phyloP scores from a whole-genome alignment of 371 early-diverging fungal species.

The Lichtheimia ramosa region DNA sequence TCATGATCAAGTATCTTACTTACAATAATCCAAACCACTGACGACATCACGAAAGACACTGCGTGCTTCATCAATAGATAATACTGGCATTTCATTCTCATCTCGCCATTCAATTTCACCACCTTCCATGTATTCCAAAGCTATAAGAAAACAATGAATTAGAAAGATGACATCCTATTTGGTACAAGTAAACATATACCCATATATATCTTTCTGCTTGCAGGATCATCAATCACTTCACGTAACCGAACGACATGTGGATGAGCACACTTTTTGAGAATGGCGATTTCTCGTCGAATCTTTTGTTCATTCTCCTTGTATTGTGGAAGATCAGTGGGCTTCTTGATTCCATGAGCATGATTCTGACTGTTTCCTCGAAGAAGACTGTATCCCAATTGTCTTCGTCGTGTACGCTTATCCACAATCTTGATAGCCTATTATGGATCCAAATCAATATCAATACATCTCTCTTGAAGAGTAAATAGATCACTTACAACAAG shows the following conservation, averaged over 20 bases:
- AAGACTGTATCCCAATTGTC: slow-evolving; percentile 60
- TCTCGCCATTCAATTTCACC: slow-evolving; percentile 93
- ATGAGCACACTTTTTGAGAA: slow-evolving; percentile 92
- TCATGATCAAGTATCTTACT: slow-evolving; percentile 15
- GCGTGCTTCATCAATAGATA: slow-evolving; percentile 69
- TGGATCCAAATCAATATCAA: background rate
- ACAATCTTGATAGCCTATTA: slow-evolving; percentile 84
- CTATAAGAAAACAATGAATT: slow-evolving; percentile 9
- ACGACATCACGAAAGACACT: slow-evolving; percentile 87
- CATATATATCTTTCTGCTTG: slow-evolving; percentile 87
- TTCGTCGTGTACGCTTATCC: slow-evolving; percentile 72
- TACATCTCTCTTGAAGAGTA: background rate
- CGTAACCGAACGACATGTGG: slow-evolving; percentile 88
- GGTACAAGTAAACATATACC: slow-evolving; percentile 32
- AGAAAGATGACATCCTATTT: background rate
- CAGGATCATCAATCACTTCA: slow-evolving; percentile 95
- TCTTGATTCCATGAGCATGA: slow-evolving; percentile 15
- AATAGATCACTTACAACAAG: slow-evolving; percentile 60
- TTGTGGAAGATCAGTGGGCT: slow-evolving; percentile 21
- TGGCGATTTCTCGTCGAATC: slow-evolving; percentile 92
- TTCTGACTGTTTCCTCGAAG: slow-evolving; percentile 40
- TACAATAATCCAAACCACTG: slow-evolving; percentile 88
- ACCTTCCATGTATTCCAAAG: slow-evolving; percentile 86
- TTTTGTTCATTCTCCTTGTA: slow-evolving; percentile 77
- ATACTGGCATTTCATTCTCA: slow-evolving; percentile 62